phyloP scores from a whole-genome alignment of 2,329 filamentous ascomycete species.

The Dactylonectria estremocensis region DNA sequence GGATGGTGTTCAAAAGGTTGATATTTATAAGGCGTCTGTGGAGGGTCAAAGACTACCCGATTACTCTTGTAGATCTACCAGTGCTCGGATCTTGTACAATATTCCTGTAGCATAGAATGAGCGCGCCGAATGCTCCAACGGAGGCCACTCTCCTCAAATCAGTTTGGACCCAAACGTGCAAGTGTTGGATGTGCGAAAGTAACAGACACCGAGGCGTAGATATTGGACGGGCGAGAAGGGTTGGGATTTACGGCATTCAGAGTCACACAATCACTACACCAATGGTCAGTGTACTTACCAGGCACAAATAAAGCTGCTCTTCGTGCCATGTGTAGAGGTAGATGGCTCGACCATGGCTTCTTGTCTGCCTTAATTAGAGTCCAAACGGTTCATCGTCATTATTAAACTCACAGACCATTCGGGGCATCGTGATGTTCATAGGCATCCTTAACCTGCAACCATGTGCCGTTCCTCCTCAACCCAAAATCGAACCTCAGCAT shows the following conservation, averaged over 20 bases:
- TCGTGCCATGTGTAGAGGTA: constrained; percentile 24
- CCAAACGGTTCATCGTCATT: constrained; percentile 47
- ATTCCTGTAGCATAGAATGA: constrained; percentile 51
- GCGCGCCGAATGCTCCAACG: constrained; percentile 47
- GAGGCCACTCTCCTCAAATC: constrained; percentile 56
- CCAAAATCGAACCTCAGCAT: constrained; percentile 2
- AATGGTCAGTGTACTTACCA: constrained; percentile 39
- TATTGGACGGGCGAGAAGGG: not conserved
- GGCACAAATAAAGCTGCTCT: constrained; percentile 17
- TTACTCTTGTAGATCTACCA: constrained; percentile 48
- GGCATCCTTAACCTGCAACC: constrained; percentile 28
- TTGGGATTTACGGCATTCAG: constrained; percentile 22
- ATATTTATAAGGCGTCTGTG: constrained; percentile 52
- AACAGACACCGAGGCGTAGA: not conserved
- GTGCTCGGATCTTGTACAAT: constrained; percentile 51
- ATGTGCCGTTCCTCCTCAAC: constrained; percentile 20
- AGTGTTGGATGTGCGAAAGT: not conserved
- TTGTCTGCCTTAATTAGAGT: constrained; percentile 52
- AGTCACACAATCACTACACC: constrained; percentile 8
- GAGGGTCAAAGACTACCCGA: constrained; percentile 41
- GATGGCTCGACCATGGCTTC: constrained; percentile 31
- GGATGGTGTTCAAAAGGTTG: constrained; percentile 57
- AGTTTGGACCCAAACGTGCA: constrained; percentile 37
- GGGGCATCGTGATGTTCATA: constrained; percentile 31
- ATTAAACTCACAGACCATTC: constrained; percentile 52